A percentile compares a stretch with the other conserved stretches of the same genome.
Evolutionary conservation across 2,329 filamentous ascomycete species (phyloP).

Genomic region (Clonostachys rosea): DNA sequence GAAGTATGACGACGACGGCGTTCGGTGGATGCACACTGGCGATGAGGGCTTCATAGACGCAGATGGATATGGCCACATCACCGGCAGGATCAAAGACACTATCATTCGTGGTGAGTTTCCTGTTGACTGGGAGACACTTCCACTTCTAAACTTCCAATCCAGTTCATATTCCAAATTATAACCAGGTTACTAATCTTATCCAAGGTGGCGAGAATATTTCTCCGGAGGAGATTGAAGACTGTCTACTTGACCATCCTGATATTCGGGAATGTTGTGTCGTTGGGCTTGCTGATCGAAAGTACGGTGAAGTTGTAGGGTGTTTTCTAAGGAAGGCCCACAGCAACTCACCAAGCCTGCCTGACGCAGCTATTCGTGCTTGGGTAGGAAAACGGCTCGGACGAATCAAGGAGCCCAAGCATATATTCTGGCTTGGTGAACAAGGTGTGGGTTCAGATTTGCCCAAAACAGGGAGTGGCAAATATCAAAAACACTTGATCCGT

Average conservation of each 20-base stretch:
- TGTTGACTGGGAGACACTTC: too few species aligned
- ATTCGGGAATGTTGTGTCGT: constrained; percentile 71
- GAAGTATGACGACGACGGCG: constrained; percentile 30
- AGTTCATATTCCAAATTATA: too few species aligned
- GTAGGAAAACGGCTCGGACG: background rate
- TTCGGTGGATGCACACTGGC: constrained; percentile 73
- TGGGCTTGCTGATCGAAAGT: constrained; percentile 67
- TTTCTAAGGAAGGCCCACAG: constrained; percentile 34
- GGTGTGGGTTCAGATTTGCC: background rate
- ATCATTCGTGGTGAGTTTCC: constrained; percentile 51
- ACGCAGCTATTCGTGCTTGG: background rate
- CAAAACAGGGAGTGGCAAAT: background rate
- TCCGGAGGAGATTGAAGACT: constrained; percentile 79
- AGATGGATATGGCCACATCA: constrained; percentile 76
- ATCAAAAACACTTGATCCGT: background rate
- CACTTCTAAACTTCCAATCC: too few species aligned
- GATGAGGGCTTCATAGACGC: constrained; percentile 76
- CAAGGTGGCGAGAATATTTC: constrained; percentile 86
- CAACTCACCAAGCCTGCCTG: background rate
- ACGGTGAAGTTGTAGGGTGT: constrained; percentile 75
- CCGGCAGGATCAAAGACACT: constrained; percentile 78
- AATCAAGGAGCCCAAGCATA: background rate
- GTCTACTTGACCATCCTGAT: constrained; percentile 61
- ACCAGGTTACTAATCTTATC: too few species aligned
- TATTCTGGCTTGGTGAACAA: background rate